Percentiles rank a stretch among this genome's conserved stretches.
Evolutionary conservation across 2,329 filamentous ascomycete species (phyloP).

Genomic region (Ascochyta lentis): DNA sequence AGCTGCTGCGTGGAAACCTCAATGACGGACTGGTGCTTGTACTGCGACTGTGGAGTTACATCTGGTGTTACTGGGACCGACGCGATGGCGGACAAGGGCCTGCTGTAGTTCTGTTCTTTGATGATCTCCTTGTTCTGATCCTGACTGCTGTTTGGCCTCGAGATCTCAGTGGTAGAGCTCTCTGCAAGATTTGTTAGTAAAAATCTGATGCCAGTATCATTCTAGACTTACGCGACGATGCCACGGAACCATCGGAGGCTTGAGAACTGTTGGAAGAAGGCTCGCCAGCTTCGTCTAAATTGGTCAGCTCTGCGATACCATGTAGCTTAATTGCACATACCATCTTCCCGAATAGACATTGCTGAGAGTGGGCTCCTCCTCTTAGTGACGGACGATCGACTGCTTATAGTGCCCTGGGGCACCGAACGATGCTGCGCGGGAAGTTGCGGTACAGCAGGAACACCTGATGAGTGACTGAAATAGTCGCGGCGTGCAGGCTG

Average conservation of each 20-base stretch:
- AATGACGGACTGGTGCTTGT: slow-evolving; percentile 8
- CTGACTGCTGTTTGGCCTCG: slow-evolving; percentile 16
- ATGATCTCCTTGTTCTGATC: slow-evolving; percentile 5
- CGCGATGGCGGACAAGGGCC: slow-evolving; percentile 7
- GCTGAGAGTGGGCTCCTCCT: slow-evolving; percentile 12
- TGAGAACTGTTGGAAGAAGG: slow-evolving; percentile 10
- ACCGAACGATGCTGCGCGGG: slow-evolving; percentile 11
- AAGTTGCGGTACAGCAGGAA: slow-evolving; percentile 12
- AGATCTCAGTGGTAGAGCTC: slow-evolving; percentile 17
- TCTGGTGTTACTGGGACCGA: not conserved
- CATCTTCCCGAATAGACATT: slow-evolving; percentile 16
- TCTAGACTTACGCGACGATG: slow-evolving; percentile 10
- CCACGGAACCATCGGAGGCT: slow-evolving; percentile 12
- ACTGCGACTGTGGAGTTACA: not conserved
- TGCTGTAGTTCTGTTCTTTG: slow-evolving; percentile 14
- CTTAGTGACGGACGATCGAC: slow-evolving; percentile 13
- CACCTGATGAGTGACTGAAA: not conserved
- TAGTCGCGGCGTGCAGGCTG: slow-evolving; percentile 14
- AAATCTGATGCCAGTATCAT: too few species aligned
- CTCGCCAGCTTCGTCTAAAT: slow-evolving; percentile 12
- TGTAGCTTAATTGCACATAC: not conserved
- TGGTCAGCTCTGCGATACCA: not conserved
- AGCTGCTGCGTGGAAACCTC: not conserved
- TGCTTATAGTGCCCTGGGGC: slow-evolving; percentile 7
- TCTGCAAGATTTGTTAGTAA: slow-evolving; percentile 5